A percentile compares a stretch with the other conserved stretches of the same genome.
Evolutionary conservation across 1,139 yeast genomes (phyloP).

Genomic region (Pichiaceae sp.): DNA sequence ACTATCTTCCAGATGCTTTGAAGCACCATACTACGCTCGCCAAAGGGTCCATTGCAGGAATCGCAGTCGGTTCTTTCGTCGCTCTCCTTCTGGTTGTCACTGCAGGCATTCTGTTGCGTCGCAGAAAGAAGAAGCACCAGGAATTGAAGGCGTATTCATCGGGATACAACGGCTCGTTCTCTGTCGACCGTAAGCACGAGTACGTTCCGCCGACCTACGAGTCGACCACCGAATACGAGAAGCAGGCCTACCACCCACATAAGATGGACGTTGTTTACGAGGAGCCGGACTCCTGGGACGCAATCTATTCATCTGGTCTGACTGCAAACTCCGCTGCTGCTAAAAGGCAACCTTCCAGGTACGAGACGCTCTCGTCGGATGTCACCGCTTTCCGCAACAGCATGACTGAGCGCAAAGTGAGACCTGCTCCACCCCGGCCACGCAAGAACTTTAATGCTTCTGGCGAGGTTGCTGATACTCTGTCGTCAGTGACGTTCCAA

Average conservation of each 20-base stretch:
- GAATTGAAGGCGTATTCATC: neutral
- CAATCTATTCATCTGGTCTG: neutral
- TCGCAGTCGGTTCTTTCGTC: slow-evolving; percentile 34
- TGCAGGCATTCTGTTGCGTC: slow-evolving; percentile 13
- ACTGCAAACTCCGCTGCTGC: neutral
- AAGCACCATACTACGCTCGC: slow-evolving; percentile 9
- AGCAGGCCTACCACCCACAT: neutral
- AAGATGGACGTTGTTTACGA: slow-evolving; percentile 18
- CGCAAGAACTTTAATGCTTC: slow-evolving; percentile 1
- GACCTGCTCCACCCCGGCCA: slow-evolving; percentile 4
- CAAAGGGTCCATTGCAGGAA: slow-evolving; percentile 33
- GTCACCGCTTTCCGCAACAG: slow-evolving; percentile 7
- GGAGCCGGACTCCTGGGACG: slow-evolving; percentile 3
- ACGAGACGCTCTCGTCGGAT: slow-evolving; percentile 9
- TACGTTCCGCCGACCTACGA: slow-evolving; percentile 1
- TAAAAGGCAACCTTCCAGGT: slow-evolving; percentile 6
- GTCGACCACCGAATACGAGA: neutral
- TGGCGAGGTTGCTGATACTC: slow-evolving; percentile 12
- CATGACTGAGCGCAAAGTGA: neutral
- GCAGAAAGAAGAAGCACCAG: slow-evolving; percentile 7
- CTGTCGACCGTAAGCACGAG: slow-evolving; percentile 2
- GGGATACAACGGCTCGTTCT: slow-evolving; percentile 1
- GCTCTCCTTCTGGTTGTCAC: slow-evolving; percentile 26
- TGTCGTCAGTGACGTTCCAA: slow-evolving; percentile 11
- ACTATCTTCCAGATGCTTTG: slow-evolving; percentile 4